Conservation (phyloP, 768 basidiomycete genomes). For the Pisolithus marmoratus region DNA sequence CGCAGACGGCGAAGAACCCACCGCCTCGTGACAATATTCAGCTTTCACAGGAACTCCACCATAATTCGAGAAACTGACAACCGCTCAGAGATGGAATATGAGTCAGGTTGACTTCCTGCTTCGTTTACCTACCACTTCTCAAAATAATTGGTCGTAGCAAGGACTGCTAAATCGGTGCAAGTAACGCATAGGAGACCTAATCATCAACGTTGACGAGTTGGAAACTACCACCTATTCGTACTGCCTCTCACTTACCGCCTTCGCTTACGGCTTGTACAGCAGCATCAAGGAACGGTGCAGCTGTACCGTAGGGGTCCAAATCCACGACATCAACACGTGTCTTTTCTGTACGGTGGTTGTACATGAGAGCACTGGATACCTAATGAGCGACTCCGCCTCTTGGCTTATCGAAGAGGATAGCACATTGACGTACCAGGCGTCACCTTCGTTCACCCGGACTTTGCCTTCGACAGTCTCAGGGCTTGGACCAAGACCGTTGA, state of each 20-base stretch:
- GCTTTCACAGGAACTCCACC: slow-evolving; percentile 85
- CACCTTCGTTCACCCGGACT: slow-evolving; percentile 84
- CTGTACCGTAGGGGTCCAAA: slow-evolving; percentile 96
- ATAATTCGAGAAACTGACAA: slow-evolving; percentile 83
- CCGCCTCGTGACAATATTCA: slow-evolving; percentile 95
- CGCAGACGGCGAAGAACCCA: slow-evolving; percentile 30
- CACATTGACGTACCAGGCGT: slow-evolving; percentile 69
- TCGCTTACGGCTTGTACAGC: slow-evolving; percentile 87
- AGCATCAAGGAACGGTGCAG: slow-evolving; percentile 93
- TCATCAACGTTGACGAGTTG: background rate
- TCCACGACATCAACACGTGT: slow-evolving; percentile 91
- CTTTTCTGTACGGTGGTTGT: slow-evolving; percentile 70
- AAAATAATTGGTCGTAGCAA: slow-evolving; percentile 90
- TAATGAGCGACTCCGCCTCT: background rate
- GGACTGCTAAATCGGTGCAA: slow-evolving; percentile 91
- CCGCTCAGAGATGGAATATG: background rate
- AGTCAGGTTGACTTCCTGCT: too few species aligned
- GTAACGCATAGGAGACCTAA: slow-evolving; percentile 89
- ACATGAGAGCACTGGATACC: slow-evolving; percentile 73
- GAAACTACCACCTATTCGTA: background rate
- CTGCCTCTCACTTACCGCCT: slow-evolving; percentile 56
- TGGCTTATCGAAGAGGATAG: background rate
- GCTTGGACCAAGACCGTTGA: slow-evolving; percentile 63
- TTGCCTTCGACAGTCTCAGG: slow-evolving; percentile 34
- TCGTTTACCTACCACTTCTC: slow-evolving; percentile 94